Base-by-base conservation (phyloP, 495 filamentous ascomycete genomes). In the Bathelium albidoporum region DNA sequence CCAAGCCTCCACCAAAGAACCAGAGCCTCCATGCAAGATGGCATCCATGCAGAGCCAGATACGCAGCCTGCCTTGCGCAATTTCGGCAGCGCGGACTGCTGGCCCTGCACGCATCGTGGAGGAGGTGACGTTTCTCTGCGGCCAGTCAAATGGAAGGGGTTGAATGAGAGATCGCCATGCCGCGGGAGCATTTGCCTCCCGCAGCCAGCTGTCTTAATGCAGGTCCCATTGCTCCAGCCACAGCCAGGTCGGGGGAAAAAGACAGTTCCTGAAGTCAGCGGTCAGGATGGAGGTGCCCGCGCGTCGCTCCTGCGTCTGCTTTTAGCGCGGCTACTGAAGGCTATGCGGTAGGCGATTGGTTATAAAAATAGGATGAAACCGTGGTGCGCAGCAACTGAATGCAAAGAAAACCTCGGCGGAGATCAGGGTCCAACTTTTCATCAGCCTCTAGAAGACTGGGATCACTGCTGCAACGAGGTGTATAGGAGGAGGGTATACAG, bases 1-100 rank as follows among this genome's bases (percentile, higher is more conserved):
- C 49, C 49, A 55, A 55, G 49, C 49, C 49, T 55, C 49, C 24
- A 29, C 20, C 49, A 55, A 29, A 55, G 22, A 20, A 20, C 44
- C 9, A 55, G 49, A 55, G 49, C 49, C 49, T 55, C 49, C 49
- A 55, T 55, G 49, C 49, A 55, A 55, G 49, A 55, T 55, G 22
- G 49, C 24, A 20, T 10, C 49, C 49, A 2, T 55, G 49, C 43
- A 20, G 4, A n/a, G n/a, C 43, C 43, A 18, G 18, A 49, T 49
- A 3, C 43, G 9, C 43, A 20, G 43, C 43, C 43, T 3, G 3
- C 9, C 3, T 49, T 49, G 43, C 43, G n/a, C 43, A 49, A 20
- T 49, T 9, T 9, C 49, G 11, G 49, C 2, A 12, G 12, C 12
- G 22, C 49, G 20, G 20, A 28, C 16, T 24, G 20, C 43, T 3